Evolutionary conservation across 2,329 filamentous ascomycete species (phyloP).

Genomic region (Fusarium sp.): DNA sequence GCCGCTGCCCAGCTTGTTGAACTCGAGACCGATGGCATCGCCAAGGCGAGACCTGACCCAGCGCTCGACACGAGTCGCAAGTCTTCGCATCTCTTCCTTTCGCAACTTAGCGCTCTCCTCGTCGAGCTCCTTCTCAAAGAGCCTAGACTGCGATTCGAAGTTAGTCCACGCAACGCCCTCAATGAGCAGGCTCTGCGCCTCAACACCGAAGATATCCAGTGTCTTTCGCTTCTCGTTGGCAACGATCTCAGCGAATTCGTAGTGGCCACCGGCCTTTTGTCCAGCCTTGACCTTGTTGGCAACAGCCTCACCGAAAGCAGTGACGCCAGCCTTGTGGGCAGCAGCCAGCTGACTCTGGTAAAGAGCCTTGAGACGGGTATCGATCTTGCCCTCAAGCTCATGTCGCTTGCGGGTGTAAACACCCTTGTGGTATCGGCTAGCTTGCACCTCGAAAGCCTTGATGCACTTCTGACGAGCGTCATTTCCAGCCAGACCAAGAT

Average conservation of each 20-base stretch:
- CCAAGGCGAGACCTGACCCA: constrained; percentile 91
- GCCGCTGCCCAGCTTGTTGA: constrained; percentile 94
- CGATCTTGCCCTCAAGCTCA: constrained; percentile 88
- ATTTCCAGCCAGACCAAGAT: constrained; percentile 80
- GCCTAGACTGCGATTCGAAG: constrained; percentile 80
- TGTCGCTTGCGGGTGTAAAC: constrained; percentile 88
- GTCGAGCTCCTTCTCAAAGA: constrained; percentile 92
- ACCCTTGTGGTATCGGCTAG: constrained; percentile 95
- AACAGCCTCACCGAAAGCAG: constrained; percentile 88
- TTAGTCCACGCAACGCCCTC: constrained; percentile 88
- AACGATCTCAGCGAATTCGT: constrained; percentile 97
- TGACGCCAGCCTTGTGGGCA: constrained; percentile 88
- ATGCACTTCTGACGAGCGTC: constrained; percentile 78
- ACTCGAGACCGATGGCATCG: constrained; percentile 90
- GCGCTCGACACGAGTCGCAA: constrained; percentile 90
- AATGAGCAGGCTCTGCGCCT: constrained; percentile 80
- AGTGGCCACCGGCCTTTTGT: constrained; percentile 89
- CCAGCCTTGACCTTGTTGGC: constrained; percentile 87
- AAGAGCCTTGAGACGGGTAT: constrained; percentile 86
- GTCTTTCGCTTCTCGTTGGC: constrained; percentile 82
- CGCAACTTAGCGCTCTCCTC: constrained; percentile 86
- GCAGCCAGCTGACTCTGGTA: constrained; percentile 90
- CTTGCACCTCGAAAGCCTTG: constrained; percentile 88
- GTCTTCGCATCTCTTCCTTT: constrained; percentile 94
- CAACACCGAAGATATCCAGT: constrained; percentile 78